These are phyloP conservation scores for Juglanconis sp. DNA, from an alignment of 2,329 filamentous ascomycete species.

Conservation along the genomic window DNA sequence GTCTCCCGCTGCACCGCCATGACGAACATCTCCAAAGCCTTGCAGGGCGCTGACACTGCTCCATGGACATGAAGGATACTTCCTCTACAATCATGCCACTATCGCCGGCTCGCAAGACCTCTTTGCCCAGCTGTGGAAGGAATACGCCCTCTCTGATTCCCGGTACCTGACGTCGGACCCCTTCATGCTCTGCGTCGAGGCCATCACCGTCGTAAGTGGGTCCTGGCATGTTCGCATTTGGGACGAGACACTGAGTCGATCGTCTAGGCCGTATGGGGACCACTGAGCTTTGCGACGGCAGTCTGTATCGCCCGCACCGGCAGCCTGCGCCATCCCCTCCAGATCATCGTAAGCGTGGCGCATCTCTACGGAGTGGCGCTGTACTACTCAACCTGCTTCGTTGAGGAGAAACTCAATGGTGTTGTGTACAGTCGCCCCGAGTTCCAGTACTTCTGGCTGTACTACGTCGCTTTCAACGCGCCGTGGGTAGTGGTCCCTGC, in stretches of 20 bases:
- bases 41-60: not conserved
- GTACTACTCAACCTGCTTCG: constrained; percentile 58
- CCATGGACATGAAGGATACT: constrained; percentile 61
- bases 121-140: constrained; percentile 88
- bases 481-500: constrained; percentile 58
- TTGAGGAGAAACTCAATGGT: constrained; percentile 43
- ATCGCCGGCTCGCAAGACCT: constrained; percentile 68
- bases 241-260: not conserved
- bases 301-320: constrained; percentile 41
- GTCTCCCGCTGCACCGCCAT: no score
- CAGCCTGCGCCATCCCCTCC: constrained; percentile 47
- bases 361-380: constrained; percentile 61
- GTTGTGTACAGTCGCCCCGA: constrained; percentile 56
- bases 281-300: constrained; percentile 51
- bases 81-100: constrained; percentile 63
- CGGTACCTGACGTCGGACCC: constrained; percentile 78
- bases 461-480: constrained; percentile 59
- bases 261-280: constrained; percentile 53
- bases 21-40: no score
- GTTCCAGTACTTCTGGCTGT: constrained; percentile 60
- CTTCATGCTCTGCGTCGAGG: constrained; percentile 86
- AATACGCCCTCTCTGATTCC: constrained; percentile 84
- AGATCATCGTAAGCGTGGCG: constrained; percentile 48
- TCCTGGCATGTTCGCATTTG: not conserved
- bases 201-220: constrained; percentile 67